phyloP scores from a whole-genome alignment of 2,329 filamentous ascomycete species.

The Clonostachys byssicola region DNA sequence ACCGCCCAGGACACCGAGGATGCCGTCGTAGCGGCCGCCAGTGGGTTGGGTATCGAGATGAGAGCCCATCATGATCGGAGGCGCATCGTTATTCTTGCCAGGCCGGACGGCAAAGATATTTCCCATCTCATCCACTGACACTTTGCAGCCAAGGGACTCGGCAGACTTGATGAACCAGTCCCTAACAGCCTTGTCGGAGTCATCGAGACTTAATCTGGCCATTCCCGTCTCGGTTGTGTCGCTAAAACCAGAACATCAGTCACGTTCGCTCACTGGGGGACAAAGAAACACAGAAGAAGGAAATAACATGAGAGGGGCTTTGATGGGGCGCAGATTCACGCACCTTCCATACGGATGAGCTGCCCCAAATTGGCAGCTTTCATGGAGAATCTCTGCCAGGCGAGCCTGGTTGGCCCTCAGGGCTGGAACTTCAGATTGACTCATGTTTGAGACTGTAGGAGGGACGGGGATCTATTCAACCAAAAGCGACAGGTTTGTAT shows the following conservation, averaged over 20 bases:
- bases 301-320: no score
- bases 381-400: constrained; percentile 3
- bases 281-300: no score
- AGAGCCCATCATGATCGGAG: constrained; percentile 66
- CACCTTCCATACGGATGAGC: constrained; percentile 4
- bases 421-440: no score
- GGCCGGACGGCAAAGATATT: constrained; percentile 72
- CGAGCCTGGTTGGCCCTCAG: constrained; percentile 1
- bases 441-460: no score
- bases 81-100: constrained; percentile 50
- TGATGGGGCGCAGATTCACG: not conserved
- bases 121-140: constrained; percentile 73
- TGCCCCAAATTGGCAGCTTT: constrained; percentile 5
- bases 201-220: constrained; percentile 70
- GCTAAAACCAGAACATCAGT: not conserved
- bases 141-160: constrained; percentile 58
- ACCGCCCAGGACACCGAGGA: constrained; percentile 69
- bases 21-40: constrained; percentile 71
- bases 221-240: constrained; percentile 63
- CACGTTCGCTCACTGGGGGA: no score
- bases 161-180: constrained; percentile 73
- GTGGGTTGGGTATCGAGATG: constrained; percentile 63
- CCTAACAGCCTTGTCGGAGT: constrained; percentile 69
- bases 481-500: no score
- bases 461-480: no score